Evolutionary conservation across 352 stramenopile genomes (phyloP), one percentile per base, ranked within the genome.

Genomic region (Globisporangium irregulare): DNA sequence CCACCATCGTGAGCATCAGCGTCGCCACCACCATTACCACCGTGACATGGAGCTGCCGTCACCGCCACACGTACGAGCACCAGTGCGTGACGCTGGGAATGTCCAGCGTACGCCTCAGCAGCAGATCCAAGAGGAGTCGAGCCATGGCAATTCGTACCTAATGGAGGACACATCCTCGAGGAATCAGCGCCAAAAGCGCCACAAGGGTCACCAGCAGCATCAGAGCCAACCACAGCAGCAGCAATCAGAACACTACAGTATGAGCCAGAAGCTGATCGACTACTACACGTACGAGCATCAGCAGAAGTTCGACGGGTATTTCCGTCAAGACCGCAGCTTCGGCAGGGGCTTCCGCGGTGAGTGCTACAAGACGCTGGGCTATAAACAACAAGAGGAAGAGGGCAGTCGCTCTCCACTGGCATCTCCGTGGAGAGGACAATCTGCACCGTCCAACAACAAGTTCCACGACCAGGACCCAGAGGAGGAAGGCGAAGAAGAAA

Each of bases 181-280:
- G 22, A 18, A 4, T 29, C 66, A 78, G 29, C 34, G 38, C 20
- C 55, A 46, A n/a, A 60, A 46, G n/a, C 55, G 29, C 20, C 32
- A 50, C 32, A 50, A 48, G 9, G 9, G 56, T 29, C 25, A 32
- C 25, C 10, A 36, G 59, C 66, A 69, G 10, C 55, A 53, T 27
- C 72, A 79, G n/a, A 60, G 73, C 14, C 68, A 56, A 6, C 32
- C 6, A 24, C 66, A 1, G 32, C 59, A 69, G 10, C 55, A 53
- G 4, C 56, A 48, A 20, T 32, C 41, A 18, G 7, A 67, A 0
- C 58, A 57, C 7, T 18, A 59, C 32, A 32, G 22, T 3, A 38
- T 32, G 14, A 43, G 22, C 32, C n/a, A 62, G 22, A 54, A 38
- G 22, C 38, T 62, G 7, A 25, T 65, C 2, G 57, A 62, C 58